phyloP scores from a whole-genome alignment of 352 stramenopile genomes.

The Globisporangium iwayamae region DNA sequence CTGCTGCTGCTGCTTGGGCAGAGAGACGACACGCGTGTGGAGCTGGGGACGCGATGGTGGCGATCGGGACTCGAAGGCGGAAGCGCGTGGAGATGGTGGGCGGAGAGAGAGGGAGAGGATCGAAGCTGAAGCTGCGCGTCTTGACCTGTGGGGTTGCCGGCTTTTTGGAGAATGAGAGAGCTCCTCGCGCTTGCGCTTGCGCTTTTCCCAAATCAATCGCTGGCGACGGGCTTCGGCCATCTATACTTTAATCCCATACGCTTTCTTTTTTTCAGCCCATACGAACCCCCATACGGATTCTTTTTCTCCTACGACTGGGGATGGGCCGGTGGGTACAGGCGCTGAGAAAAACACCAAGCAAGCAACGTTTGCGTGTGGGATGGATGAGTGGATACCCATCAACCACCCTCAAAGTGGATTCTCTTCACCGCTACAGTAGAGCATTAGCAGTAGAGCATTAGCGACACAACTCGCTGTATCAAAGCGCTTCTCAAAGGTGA shows the following conservation, averaged over 20 bases:
- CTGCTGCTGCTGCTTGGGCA: conserved; percentile 11
- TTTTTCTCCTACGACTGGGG: conserved; percentile 8
- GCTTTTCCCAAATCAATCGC: neutral
- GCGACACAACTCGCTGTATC: too few relatives aligned
- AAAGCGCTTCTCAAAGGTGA: too few relatives aligned
- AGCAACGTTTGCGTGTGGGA: too few relatives aligned
- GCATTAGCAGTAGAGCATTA: too few relatives aligned
- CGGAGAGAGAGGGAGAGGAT: neutral
- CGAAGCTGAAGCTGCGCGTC: conserved; percentile 1
- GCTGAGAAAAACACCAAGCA: too few relatives aligned
- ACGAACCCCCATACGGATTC: conserved; percentile 12
- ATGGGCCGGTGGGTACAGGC: neutral
- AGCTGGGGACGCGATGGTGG: conserved; percentile 8
- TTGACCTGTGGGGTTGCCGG: conserved; percentile 4
- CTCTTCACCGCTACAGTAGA: too few relatives aligned
- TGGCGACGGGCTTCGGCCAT: neutral
- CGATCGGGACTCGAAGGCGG: neutral
- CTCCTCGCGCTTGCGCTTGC: neutral
- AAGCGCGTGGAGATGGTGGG: neutral
- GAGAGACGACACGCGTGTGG: neutral
- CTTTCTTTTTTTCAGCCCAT: conserved; percentile 2
- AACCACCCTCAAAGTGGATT: too few relatives aligned
- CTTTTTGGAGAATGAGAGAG: conserved; percentile 10
- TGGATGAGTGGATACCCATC: too few relatives aligned
- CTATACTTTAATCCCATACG: conserved; percentile 8